These are phyloP conservation scores for Thermomucor indicae-seudaticae DNA, from an alignment of 371 early-diverging fungal genomes.

Conservation along the genomic window DNA sequence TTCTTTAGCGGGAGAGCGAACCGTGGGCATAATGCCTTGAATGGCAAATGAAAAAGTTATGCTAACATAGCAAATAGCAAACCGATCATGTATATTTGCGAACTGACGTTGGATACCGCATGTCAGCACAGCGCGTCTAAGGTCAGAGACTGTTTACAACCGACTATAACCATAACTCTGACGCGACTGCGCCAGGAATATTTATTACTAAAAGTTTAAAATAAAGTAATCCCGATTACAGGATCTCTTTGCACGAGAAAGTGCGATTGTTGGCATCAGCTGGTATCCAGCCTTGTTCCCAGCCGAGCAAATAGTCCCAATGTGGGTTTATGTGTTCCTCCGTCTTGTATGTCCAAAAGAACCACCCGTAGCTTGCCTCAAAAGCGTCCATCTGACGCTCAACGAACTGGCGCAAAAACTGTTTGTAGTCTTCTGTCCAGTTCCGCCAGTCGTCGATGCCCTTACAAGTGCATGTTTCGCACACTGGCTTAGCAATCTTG, in stretches of 20 bases:
- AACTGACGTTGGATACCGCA: too few species aligned
- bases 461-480: conserved; percentile 46
- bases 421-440: conserved; percentile 32
- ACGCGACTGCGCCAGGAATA: too few species aligned
- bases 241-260: conserved; percentile 9
- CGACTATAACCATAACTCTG: too few species aligned
- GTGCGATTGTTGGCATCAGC: conserved; percentile 29
- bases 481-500: conserved; percentile 14
- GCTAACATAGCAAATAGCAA: too few species aligned
- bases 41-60: too few species aligned
- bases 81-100: too few species aligned
- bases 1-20: too few species aligned
- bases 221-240: too few species aligned
- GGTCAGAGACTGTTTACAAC: too few species aligned
- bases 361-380: conserved; percentile 60
- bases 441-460: conserved; percentile 35
- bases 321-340: conserved; percentile 60
- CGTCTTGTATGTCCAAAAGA: conserved; percentile 81
- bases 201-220: too few species aligned
- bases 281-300: conserved; percentile 46
- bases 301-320: conserved; percentile 66
- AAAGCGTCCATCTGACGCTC: conserved; percentile 48
- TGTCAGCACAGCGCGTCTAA: too few species aligned
- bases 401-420: conserved; percentile 29
- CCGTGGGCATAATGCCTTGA: too few species aligned